Percentiles rank a stretch among this genome's conserved stretches.
Conservation (phyloP, 306 rosid genomes). For the Ormosia semicastrata region DNA sequence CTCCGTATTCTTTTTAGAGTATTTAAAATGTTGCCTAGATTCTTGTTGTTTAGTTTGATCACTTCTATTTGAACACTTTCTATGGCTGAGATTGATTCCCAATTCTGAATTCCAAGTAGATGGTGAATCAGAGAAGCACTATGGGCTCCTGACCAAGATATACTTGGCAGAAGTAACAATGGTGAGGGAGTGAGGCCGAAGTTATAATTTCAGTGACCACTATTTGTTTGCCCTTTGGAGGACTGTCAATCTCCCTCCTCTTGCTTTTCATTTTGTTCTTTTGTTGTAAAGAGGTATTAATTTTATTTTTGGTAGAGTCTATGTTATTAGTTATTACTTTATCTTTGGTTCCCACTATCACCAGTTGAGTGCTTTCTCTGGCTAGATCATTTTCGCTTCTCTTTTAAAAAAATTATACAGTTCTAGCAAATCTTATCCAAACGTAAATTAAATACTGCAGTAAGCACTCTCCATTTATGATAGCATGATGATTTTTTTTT, state of each 20-base stretch:
- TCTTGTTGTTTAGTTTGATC: slow-evolving; percentile 24
- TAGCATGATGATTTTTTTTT: not conserved
- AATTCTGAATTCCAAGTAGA: slow-evolving; percentile 19
- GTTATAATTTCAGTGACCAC: not conserved
- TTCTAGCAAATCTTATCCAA: not conserved
- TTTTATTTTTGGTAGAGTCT: slow-evolving; percentile 12
- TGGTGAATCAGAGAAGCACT: slow-evolving; percentile 37
- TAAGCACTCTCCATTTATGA: not conserved
- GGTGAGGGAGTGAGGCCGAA: not conserved
- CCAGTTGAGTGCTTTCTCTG: not conserved
- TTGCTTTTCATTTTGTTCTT: slow-evolving; percentile 8
- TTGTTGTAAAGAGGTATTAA: not conserved
- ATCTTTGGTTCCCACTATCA: slow-evolving; percentile 7
- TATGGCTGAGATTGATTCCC: slow-evolving; percentile 24
- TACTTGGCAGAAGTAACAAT: slow-evolving; percentile 11
- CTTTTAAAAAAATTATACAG: not conserved
- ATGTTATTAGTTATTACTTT: not conserved
- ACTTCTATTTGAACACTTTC: slow-evolving; percentile 20
- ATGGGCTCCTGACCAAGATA: not conserved
- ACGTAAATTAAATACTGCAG: not conserved
- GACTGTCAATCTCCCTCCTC: not conserved
- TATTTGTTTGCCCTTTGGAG: slow-evolving; percentile 14
- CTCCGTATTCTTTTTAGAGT: no score
- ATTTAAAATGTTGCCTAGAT: no score
- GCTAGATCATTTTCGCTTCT: not conserved